Conservation (phyloP, 495 filamentous ascomycete species). For the Aspergillus olivimuriae region DNA sequence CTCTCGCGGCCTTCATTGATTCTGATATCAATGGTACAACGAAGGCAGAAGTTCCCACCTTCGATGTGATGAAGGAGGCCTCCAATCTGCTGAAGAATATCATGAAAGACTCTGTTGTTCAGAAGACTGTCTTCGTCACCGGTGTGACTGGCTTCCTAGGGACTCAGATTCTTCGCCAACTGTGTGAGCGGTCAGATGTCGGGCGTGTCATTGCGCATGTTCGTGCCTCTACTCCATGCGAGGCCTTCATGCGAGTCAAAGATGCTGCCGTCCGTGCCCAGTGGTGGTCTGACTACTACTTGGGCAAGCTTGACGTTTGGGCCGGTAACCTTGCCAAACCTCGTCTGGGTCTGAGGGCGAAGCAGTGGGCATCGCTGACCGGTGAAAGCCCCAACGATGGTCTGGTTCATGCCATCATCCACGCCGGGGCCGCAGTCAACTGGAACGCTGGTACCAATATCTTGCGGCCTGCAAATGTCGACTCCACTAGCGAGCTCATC, state of each 20-base stretch:
- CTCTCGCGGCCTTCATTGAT: slow-evolving; percentile 13
- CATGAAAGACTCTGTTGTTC: neutral
- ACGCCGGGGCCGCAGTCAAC: slow-evolving; percentile 63
- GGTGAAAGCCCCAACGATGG: slow-evolving; percentile 38
- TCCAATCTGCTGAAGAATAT: slow-evolving; percentile 4
- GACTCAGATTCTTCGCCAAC: slow-evolving; percentile 59
- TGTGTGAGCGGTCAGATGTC: slow-evolving; percentile 43
- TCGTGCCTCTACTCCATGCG: slow-evolving; percentile 46
- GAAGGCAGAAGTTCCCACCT: slow-evolving; percentile 1
- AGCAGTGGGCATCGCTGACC: slow-evolving; percentile 32
- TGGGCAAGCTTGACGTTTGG: slow-evolving; percentile 19
- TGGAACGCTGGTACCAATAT: slow-evolving; percentile 31
- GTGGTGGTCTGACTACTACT: slow-evolving; percentile 20
- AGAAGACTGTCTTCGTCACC: slow-evolving; percentile 55
- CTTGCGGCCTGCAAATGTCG: slow-evolving; percentile 34
- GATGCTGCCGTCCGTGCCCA: slow-evolving; percentile 27
- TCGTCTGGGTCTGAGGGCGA: slow-evolving; percentile 47
- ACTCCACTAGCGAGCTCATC: slow-evolving; percentile 34
- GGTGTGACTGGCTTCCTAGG: slow-evolving; percentile 76
- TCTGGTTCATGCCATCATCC: slow-evolving; percentile 62
- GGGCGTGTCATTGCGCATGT: slow-evolving; percentile 60
- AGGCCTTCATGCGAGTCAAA: slow-evolving; percentile 45
- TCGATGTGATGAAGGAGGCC: slow-evolving; percentile 14
- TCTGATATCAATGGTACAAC: slow-evolving; percentile 3
- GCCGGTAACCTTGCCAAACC: slow-evolving; percentile 58